Evolutionary conservation across 2,329 filamentous ascomycete genomes (phyloP).

Genomic region (Lecanicillium sp.): DNA sequence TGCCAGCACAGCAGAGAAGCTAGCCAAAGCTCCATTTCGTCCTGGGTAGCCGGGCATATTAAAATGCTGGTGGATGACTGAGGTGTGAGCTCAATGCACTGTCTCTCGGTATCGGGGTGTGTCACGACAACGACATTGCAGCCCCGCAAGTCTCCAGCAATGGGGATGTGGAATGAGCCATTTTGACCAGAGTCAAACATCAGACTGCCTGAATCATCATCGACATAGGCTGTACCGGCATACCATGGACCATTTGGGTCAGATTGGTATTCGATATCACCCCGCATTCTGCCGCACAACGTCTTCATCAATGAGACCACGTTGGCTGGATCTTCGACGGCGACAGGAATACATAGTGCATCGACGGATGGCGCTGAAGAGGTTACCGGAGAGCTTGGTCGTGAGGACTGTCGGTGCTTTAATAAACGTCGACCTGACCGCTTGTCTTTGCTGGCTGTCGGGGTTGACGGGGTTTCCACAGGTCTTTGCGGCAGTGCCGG

Average conservation of each 20-base stretch:
- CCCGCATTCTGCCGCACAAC: constrained; percentile 71
- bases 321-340: constrained; percentile 61
- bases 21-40: constrained; percentile 72
- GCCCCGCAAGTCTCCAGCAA: constrained; percentile 68
- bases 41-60: constrained; percentile 53
- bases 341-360: constrained; percentile 50
- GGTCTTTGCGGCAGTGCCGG: constrained; percentile 22
- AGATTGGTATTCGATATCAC: constrained; percentile 64
- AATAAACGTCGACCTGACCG: constrained; percentile 46
- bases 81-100: constrained; percentile 46
- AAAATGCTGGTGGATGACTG: constrained; percentile 53
- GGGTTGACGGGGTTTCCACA: constrained; percentile 23
- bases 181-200: constrained; percentile 67
- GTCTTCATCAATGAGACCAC: constrained; percentile 70
- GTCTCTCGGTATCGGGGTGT: constrained; percentile 32
- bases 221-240: constrained; percentile 67
- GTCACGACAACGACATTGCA: constrained; percentile 59
- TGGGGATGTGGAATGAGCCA: constrained; percentile 54
- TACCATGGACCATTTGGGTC: constrained; percentile 57
- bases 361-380: constrained; percentile 50
- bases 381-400: constrained; percentile 50
- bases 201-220: constrained; percentile 66
- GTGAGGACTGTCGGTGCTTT: constrained; percentile 43
- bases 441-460: constrained; percentile 24
- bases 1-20: constrained; percentile 78